Conservation (phyloP, 805 yeast genomes). For the Ogataea corticis region DNA sequence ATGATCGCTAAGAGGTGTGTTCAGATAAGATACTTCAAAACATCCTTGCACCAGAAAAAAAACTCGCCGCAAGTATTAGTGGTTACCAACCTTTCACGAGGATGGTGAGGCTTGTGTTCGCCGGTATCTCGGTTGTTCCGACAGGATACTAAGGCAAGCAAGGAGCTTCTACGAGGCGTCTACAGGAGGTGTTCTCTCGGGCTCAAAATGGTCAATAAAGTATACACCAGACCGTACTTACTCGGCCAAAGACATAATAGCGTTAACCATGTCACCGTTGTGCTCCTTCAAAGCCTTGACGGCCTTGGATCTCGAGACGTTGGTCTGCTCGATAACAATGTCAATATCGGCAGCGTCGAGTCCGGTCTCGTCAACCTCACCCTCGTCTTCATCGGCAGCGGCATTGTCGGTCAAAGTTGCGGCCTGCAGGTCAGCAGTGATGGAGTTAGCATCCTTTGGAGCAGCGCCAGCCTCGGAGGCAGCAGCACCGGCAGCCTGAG, state of each 20-base stretch:
- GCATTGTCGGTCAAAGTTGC: slow-evolving; percentile 49
- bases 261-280: slow-evolving; percentile 93
- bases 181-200: too few relatives aligned
- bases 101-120: too few relatives aligned
- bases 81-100: too few relatives aligned
- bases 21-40: too few relatives aligned
- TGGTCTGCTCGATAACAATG: slow-evolving; percentile 88
- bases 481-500: slow-evolving; percentile 48
- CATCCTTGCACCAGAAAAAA: too few relatives aligned
- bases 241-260: slow-evolving; percentile 75
- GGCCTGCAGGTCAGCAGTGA: slow-evolving; percentile 79
- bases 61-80: too few relatives aligned
- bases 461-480: slow-evolving; percentile 30
- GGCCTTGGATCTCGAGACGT: slow-evolving; percentile 86
- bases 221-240: slow-evolving; percentile 11
- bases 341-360: slow-evolving; percentile 79
- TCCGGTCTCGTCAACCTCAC: slow-evolving; percentile 82
- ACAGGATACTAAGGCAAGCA: too few relatives aligned
- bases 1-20: too few relatives aligned
- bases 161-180: too few relatives aligned
- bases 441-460: slow-evolving; percentile 72
- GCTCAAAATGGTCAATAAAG: too few relatives aligned
- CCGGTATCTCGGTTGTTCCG: too few relatives aligned
- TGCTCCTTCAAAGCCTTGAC: slow-evolving; percentile 85
- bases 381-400: slow-evolving; percentile 50